These are phyloP conservation scores for Aspergillus tamarii DNA, from an alignment of 2,329 filamentous ascomycete genomes.

Conservation along the genomic window DNA sequence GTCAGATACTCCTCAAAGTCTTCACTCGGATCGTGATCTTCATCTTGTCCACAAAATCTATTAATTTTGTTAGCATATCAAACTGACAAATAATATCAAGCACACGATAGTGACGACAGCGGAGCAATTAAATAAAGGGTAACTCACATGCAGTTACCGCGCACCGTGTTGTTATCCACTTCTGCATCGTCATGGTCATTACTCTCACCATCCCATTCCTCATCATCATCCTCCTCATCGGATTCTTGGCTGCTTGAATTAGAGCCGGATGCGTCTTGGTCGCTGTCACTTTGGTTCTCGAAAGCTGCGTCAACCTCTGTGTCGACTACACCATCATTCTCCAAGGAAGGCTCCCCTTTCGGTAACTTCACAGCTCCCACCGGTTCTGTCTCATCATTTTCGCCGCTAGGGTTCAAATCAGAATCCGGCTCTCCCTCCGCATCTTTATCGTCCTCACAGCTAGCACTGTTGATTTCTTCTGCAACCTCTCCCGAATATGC, in stretches of 20 bases:
- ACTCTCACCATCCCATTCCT: conserved; percentile 53
- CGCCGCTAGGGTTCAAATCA: conserved; percentile 35
- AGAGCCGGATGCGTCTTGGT: conserved; percentile 44
- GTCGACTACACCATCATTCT: conserved; percentile 42
- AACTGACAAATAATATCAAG: not conserved
- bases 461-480: conserved; percentile 29
- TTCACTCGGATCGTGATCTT: conserved; percentile 79
- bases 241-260: conserved; percentile 58
- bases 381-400: conserved; percentile 48
- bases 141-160: conserved; percentile 66
- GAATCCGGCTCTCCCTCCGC: conserved; percentile 29
- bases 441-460: conserved; percentile 40
- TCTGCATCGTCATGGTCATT: conserved; percentile 51
- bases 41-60: conserved; percentile 81
- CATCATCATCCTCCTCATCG: conserved; percentile 49
- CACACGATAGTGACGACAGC: not conserved
- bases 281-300: conserved; percentile 42
- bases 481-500: conserved; percentile 37
- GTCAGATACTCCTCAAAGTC: conserved; percentile 79
- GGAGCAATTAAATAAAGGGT: conserved; percentile 21
- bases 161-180: conserved; percentile 49
- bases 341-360: conserved; percentile 32
- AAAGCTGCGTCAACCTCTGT: conserved; percentile 49
- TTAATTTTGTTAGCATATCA: conserved; percentile 34
- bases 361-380: conserved; percentile 43